These are phyloP conservation scores for Agrocybe chaxingu DNA, from an alignment of 768 basidiomycete genomes.

Conservation along the genomic window DNA sequence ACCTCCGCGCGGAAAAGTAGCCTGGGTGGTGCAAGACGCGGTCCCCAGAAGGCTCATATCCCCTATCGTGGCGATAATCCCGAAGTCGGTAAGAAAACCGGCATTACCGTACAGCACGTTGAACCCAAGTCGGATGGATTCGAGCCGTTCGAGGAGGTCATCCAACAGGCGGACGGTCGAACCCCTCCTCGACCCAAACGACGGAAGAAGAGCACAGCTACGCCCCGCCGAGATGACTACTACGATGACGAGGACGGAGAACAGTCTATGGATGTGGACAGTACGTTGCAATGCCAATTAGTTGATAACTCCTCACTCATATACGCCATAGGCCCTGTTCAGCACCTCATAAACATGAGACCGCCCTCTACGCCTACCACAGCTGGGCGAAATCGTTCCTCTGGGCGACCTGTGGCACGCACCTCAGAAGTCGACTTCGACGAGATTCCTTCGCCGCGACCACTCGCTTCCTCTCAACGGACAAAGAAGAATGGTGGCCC, in stretches of 20 bases:
- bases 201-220: constrained; percentile 46
- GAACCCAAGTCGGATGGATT: constrained; percentile 79
- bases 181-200: constrained; percentile 55
- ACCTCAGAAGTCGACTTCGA: constrained; percentile 60
- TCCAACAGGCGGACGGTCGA: constrained; percentile 66
- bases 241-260: constrained; percentile 60
- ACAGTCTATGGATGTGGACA: constrained; percentile 77
- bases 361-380: constrained; percentile 39
- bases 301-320: neutral
- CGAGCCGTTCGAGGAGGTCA: constrained; percentile 74
- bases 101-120: constrained; percentile 63
- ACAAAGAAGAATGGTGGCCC: constrained; percentile 30
- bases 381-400: constrained; percentile 32
- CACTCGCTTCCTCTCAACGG: constrained; percentile 26
- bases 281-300: constrained; percentile 34
- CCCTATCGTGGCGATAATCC: constrained; percentile 79
- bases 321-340: constrained; percentile 33
- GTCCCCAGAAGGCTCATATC: constrained; percentile 62
- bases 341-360: constrained; percentile 38
- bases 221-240: constrained; percentile 33
- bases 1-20: constrained; percentile 46
- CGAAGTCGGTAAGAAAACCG: constrained; percentile 78
- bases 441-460: constrained; percentile 57
- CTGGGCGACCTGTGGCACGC: constrained; percentile 47
- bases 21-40: constrained; percentile 44